These are phyloP conservation scores for Colletotrichum sp. DNA, from an alignment of 2,329 filamentous ascomycete genomes.

Conservation along the genomic window DNA sequence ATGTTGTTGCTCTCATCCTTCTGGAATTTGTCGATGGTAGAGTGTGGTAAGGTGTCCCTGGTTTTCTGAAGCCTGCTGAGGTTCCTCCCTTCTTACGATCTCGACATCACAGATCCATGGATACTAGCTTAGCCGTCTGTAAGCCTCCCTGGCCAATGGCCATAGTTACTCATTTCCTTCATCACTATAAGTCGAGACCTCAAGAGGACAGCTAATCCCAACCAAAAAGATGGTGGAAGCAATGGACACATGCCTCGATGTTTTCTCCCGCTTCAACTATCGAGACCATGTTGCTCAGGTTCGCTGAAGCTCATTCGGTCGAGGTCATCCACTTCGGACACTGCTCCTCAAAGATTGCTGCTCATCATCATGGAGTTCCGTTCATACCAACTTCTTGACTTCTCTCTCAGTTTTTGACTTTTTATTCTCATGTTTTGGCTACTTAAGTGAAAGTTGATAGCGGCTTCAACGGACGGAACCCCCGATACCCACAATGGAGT, in stretches of 20 bases:
- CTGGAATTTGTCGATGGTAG: too few species aligned
- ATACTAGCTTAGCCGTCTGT: not conserved
- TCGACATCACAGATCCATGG: too few species aligned
- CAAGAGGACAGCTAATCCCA: not conserved
- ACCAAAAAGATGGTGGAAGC: rapidly evolving
- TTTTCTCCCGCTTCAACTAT: not conserved
- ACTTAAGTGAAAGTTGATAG: not conserved
- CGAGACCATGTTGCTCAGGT: not conserved
- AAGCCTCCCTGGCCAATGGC: not conserved
- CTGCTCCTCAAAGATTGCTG: not conserved
- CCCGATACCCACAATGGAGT: not conserved
- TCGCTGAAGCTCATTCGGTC: not conserved
- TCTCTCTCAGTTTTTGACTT: not conserved
- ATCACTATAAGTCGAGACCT: not conserved
- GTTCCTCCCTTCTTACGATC: not conserved
- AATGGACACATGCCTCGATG: not conserved
- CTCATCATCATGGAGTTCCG: not conserved
- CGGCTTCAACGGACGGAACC: not conserved
- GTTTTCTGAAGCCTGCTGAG: too few species aligned
- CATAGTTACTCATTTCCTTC: not conserved
- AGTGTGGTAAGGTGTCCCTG: too few species aligned
- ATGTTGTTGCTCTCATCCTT: too few species aligned
- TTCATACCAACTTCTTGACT: not conserved
- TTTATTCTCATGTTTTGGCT: not conserved
- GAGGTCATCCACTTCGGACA: not conserved